phyloP scores from a whole-genome alignment of 306 rosid genomes.

The Vigna radiata region DNA sequence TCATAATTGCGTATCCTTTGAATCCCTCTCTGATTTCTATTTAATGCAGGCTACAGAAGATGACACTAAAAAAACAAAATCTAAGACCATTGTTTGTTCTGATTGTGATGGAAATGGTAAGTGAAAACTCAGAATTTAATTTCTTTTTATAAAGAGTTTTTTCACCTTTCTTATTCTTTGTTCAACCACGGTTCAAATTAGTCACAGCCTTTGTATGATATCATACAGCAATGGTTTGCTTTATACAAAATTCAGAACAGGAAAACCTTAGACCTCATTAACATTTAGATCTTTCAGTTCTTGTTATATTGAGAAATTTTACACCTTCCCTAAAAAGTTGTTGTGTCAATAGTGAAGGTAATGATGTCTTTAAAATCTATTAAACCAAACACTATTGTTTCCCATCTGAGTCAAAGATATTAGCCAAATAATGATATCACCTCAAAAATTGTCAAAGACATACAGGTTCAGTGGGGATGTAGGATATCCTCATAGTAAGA shows the following conservation, averaged over 20 bases:
- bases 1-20: slow-evolving; percentile 10
- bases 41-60: slow-evolving; percentile 74
- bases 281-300: background rate
- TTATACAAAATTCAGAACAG: slow-evolving; percentile 21
- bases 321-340: slow-evolving; percentile 5
- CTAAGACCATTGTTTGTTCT: slow-evolving; percentile 70
- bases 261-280: background rate
- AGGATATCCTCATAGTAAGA: background rate
- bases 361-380: background rate
- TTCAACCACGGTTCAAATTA: background rate
- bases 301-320: slow-evolving; percentile 10
- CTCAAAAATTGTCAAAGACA: slow-evolving; percentile 21
- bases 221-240: slow-evolving; percentile 11
- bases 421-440: slow-evolving; percentile 26
- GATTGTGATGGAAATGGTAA: slow-evolving; percentile 92
- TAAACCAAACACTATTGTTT: background rate
- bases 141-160: slow-evolving; percentile 9
- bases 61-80: slow-evolving; percentile 50
- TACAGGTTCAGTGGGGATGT: slow-evolving; percentile 2
- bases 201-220: background rate
- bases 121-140: slow-evolving; percentile 38
- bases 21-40: slow-evolving; percentile 44
- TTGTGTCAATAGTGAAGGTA: background rate
- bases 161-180: slow-evolving; percentile 2
- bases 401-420: background rate